phyloP scores from a whole-genome alignment of 495 filamentous ascomycete genomes.

The Neurospora intermedia region DNA sequence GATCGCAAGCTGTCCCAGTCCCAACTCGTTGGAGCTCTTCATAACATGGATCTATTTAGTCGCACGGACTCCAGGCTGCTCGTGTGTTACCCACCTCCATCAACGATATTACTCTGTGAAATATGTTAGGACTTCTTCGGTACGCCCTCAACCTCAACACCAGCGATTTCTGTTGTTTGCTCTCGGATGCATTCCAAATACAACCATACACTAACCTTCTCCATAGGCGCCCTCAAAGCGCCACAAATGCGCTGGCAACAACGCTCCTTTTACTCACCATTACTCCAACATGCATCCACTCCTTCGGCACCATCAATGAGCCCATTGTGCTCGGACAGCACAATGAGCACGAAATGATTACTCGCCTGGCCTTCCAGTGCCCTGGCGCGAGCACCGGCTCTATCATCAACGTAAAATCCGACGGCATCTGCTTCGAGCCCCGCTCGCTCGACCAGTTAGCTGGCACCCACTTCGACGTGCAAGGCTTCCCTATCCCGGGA shows the following conservation, averaged over 20 bases:
- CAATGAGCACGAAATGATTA: slow-evolving; percentile 24
- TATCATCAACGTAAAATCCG: slow-evolving; percentile 6
- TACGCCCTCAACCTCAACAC: background rate
- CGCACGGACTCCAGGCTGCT: background rate
- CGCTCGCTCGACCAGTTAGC: slow-evolving; percentile 20
- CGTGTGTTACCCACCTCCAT: background rate
- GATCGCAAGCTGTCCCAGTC: background rate
- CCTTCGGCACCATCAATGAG: slow-evolving; percentile 20
- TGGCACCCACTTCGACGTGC: slow-evolving; percentile 13
- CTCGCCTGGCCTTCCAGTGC: slow-evolving; percentile 20
- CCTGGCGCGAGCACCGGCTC: slow-evolving; percentile 1
- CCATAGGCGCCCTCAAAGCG: background rate
- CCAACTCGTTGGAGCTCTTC: background rate
- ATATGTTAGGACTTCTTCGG: background rate
- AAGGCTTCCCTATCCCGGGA: slow-evolving; percentile 13
- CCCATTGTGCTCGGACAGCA: slow-evolving; percentile 15
- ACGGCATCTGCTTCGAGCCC: slow-evolving; percentile 19
- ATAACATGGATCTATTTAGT: background rate
- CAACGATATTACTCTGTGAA: background rate
- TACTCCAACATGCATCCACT: background rate
- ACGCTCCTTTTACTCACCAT: background rate
- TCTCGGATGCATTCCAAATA: background rate
- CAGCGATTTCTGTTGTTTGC: background rate
- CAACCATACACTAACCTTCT: background rate
- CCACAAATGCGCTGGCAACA: background rate